phyloP scores from a whole-genome alignment of 2,329 filamentous ascomycete genomes.

The Phyllosticta capitalensis region DNA sequence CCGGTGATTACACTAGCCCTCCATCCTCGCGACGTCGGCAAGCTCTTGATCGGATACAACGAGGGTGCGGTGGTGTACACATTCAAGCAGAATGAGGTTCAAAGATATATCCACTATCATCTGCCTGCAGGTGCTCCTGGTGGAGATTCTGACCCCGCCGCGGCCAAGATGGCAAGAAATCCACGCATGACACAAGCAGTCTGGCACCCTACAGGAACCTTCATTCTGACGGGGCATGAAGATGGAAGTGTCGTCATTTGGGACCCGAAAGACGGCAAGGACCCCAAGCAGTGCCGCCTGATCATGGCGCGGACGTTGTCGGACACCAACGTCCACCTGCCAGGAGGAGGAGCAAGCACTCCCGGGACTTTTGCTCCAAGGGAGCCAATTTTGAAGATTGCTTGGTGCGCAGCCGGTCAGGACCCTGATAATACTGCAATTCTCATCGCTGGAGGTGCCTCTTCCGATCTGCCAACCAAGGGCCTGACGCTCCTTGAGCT shows the following conservation, averaged over 20 bases:
- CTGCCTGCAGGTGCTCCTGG: conserved; percentile 75
- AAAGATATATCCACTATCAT: conserved; percentile 74
- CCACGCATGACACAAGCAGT: conserved; percentile 73
- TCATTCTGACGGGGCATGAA: conserved; percentile 76
- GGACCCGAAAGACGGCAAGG: conserved; percentile 74
- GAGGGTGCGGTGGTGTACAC: conserved; percentile 85
- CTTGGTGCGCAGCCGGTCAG: conserved; percentile 79
- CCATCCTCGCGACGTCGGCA: conserved; percentile 87
- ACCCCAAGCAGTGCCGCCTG: conserved; percentile 76
- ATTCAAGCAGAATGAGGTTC: conserved; percentile 78
- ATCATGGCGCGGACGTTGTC: conserved; percentile 75
- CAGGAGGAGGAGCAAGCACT: conserved; percentile 38
- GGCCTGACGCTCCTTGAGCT: conserved; percentile 85
- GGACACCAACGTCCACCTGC: conserved; percentile 63
- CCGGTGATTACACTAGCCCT: conserved; percentile 70
- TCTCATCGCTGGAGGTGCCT: conserved; percentile 72
- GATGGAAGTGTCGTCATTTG: conserved; percentile 89
- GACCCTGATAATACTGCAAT: conserved; percentile 91
- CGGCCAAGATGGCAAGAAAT: conserved; percentile 52
- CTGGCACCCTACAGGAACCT: conserved; percentile 93
- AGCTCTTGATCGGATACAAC: conserved; percentile 81
- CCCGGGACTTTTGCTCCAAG: conserved; percentile 48
- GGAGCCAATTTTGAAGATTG: conserved; percentile 67
- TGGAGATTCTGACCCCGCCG: conserved; percentile 56
- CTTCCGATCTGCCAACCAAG: conserved; percentile 56